Percentiles rank a stretch among this genome's conserved stretches.
These are phyloP conservation scores for Debaryomyces robertsiae DNA, from an alignment of 1,139 yeast genomes.

Conservation along the genomic window DNA sequence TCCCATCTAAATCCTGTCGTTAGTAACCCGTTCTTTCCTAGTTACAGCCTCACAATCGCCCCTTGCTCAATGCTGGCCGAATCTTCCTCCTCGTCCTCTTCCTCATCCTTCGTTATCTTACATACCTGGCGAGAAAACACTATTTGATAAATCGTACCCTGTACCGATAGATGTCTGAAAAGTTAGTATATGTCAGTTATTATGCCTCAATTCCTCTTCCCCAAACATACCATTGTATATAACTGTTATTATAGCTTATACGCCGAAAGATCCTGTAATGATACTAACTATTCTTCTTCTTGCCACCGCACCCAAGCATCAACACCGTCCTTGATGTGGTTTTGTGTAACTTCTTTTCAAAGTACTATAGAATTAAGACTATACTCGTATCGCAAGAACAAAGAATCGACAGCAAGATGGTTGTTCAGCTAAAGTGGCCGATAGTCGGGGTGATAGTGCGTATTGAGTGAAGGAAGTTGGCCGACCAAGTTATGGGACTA, in stretches of 20 bases:
- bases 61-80: slow-evolving; percentile 25
- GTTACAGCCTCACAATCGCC: too few relatives aligned
- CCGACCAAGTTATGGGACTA: too few relatives aligned
- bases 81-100: not conserved
- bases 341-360: slow-evolving; percentile 12
- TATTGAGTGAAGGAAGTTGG: slow-evolving; percentile 12
- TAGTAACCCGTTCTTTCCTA: too few relatives aligned
- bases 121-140: slow-evolving; percentile 66
- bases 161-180: slow-evolving; percentile 84
- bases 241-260: slow-evolving; percentile 5
- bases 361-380: not conserved
- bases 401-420: slow-evolving; percentile 21
- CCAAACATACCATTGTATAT: slow-evolving; percentile 13
- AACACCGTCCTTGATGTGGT: not conserved
- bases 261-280: not conserved
- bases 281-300: slow-evolving; percentile 1
- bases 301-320: slow-evolving; percentile 15
- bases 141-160: slow-evolving; percentile 93
- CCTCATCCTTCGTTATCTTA: slow-evolving; percentile 10
- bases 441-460: slow-evolving; percentile 57
- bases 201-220: not conserved
- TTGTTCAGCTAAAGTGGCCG: slow-evolving; percentile 55
- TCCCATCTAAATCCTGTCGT: slow-evolving; percentile 68
- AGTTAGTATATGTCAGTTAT: slow-evolving; percentile 16
- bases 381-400: not conserved